Evolutionary conservation across 805 yeast species (phyloP).

Genomic region (Torulaspora indica): DNA sequence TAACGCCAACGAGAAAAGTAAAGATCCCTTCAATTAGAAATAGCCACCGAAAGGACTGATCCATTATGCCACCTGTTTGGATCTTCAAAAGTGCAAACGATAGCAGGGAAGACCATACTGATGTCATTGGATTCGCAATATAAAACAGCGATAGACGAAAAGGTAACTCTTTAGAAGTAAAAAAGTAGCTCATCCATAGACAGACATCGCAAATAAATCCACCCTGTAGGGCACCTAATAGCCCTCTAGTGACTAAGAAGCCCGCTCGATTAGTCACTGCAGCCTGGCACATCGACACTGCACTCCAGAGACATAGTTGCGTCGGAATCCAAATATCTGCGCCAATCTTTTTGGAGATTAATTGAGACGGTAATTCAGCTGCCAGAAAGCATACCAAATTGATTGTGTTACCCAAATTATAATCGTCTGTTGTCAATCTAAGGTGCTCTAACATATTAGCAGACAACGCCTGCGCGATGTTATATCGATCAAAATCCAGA

Average conservation of each 20-base stretch:
- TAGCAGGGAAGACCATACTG: slow-evolving; percentile 44
- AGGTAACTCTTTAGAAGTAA: slow-evolving; percentile 54
- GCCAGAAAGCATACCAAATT: slow-evolving; percentile 48
- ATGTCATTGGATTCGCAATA: slow-evolving; percentile 48
- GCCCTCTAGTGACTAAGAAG: slow-evolving; percentile 46
- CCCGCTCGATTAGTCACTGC: slow-evolving; percentile 40
- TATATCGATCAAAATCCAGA: slow-evolving; percentile 55
- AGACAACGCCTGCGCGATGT: slow-evolving; percentile 53
- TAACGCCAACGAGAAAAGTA: slow-evolving; percentile 51
- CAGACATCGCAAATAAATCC: slow-evolving; percentile 63
- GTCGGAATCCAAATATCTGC: slow-evolving; percentile 59
- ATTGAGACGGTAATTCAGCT: slow-evolving; percentile 63
- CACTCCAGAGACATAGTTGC: slow-evolving; percentile 54
- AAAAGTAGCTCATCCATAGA: slow-evolving; percentile 65
- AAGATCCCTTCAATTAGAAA: slow-evolving; percentile 61
- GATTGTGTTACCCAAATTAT: slow-evolving; percentile 55
- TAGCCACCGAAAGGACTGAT: slow-evolving; percentile 56
- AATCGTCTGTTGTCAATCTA: slow-evolving; percentile 50
- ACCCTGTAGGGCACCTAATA: slow-evolving; percentile 58
- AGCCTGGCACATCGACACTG: slow-evolving; percentile 51
- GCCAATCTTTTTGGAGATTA: slow-evolving; percentile 59
- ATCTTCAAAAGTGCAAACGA: slow-evolving; percentile 53
- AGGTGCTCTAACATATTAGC: slow-evolving; percentile 52
- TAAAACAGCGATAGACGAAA: slow-evolving; percentile 58
- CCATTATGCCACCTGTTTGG: slow-evolving; percentile 43